phyloP scores from a whole-genome alignment of 225 moss, liverwort and hornwort species.

The Physcomitrellopsis africana region DNA sequence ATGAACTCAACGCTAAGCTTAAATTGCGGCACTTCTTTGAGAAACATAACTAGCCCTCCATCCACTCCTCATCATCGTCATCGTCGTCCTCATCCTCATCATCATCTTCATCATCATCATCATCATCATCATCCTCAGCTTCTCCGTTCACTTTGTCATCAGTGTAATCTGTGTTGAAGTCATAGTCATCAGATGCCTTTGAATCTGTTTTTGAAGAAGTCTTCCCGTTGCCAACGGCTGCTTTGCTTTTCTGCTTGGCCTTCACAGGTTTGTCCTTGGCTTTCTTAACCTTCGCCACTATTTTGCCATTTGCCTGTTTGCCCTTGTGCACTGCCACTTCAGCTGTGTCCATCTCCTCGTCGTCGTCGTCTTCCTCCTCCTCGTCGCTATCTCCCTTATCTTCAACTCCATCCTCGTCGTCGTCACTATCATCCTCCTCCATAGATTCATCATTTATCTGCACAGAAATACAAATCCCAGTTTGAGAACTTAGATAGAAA shows the following conservation, averaged over 20 bases:
- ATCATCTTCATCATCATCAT: constrained; percentile 1
- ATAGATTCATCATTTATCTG: constrained; percentile 37
- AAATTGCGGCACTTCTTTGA: constrained; percentile 5
- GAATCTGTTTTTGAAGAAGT: constrained; percentile 23
- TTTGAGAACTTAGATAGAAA: not conserved
- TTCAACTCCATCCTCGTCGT: constrained; percentile 50
- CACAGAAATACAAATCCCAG: constrained; percentile 22
- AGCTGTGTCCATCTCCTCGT: constrained; percentile 33
- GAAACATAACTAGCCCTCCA: constrained; percentile 31
- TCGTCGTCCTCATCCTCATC: not conserved
- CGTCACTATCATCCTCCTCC: constrained; percentile 41
- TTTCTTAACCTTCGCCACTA: constrained; percentile 35
- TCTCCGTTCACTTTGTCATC: constrained; percentile 31
- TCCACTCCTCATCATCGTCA: constrained; percentile 28
- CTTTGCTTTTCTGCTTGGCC: constrained; percentile 43
- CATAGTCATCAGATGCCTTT: constrained; percentile 55
- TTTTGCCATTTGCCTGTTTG: constrained; percentile 24
- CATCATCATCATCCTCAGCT: constrained; percentile 18
- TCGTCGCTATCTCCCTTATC: constrained; percentile 6
- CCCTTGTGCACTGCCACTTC: constrained; percentile 33
- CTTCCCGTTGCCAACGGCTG: constrained; percentile 32
- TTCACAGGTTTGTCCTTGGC: constrained; percentile 27
- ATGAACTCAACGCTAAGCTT: constrained; percentile 18
- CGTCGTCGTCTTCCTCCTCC: constrained; percentile 27
- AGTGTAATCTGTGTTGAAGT: constrained; percentile 59